Base-by-base conservation (phyloP, 805 yeast genomes). In the Yamadazyma kitorensis region DNA sequence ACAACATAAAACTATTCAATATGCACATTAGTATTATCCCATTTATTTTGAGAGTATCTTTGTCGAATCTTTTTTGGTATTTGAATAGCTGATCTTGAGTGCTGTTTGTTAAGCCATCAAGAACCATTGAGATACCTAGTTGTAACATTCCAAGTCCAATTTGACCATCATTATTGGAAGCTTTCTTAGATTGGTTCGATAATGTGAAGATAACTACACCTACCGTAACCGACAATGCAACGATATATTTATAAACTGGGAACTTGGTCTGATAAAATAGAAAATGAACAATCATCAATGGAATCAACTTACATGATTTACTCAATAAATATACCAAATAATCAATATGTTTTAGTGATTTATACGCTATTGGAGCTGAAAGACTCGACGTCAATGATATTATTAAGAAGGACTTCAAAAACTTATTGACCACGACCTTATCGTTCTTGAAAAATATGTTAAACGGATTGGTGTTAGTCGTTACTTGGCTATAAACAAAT, bases 31-130 rank as follows among this genome's bases (percentile, higher is more conserved):
- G 65, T 49, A 82, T 89, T 2, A 91, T 91, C 2, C 97, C 98
- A 0, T 93, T 34, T 25, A 17, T 25, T 29, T 12, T 39, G 34
- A 18, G 51, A 9, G 27, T 27, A 9, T 18, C 14, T 16, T n/a
- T n/a, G n/a, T n/a, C n/a, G n/a, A n/a, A n/a, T n/a, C 33, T 15
- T 10, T 32, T 27, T 22, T 68, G 65, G 6, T 60, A 48, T 39
- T 74, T 74, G 57, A 91, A 82, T 54, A 93, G 58, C 37, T 82
- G 79, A 60, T 91, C 98, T 58, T 91, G 98, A 0, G 96, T 81
- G 2, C 96, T 85, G 61, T 91, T 93, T 15, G 95, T 89, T 37
- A 89, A 64, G 1, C 98, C 98, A 57, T 91, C 98, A 19, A 93
- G 65, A 13, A 91, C 57, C 57, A 93, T 72, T 24, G 93, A 84